phyloP scores from a whole-genome alignment of 2,329 filamentous ascomycete species.

The Venturiaceae sp. region DNA sequence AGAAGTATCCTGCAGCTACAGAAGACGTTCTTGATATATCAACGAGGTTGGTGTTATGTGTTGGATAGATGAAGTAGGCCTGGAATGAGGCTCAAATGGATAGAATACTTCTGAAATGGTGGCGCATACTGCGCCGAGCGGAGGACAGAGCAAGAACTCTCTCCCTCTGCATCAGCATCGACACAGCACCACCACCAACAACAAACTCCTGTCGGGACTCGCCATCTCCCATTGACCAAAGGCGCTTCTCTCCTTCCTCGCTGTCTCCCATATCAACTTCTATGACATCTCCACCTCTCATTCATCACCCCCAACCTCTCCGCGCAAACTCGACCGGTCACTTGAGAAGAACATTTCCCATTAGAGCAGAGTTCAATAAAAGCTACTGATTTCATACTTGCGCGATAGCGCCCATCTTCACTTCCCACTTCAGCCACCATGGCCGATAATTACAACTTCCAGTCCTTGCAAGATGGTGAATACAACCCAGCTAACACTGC shows the following conservation, averaged over 20 bases:
- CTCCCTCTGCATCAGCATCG: not conserved
- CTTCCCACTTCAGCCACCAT: not conserved
- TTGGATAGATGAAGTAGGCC: not conserved
- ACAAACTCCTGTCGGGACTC: not conserved
- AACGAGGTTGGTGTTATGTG: not conserved
- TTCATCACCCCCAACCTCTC: no score
- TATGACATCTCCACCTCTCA: no score
- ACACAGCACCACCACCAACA: not conserved
- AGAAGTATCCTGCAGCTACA: not conserved
- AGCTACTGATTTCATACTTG: no score
- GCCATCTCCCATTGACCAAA: not conserved
- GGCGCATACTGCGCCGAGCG: no score
- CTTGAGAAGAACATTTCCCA: no score
- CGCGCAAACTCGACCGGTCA: no score
- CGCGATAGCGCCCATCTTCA: not conserved
- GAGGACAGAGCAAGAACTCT: not conserved
- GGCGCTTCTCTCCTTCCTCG: not conserved
- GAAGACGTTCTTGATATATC: no score
- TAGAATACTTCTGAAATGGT: no score
- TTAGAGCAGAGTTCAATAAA: no score
- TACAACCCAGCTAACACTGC: conserved; percentile 1
- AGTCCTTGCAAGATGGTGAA: not conserved
- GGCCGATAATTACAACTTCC: not conserved
- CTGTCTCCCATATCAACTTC: no score
- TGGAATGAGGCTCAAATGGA: not conserved